These are phyloP conservation scores for Naematelia aurantialba DNA, from an alignment of 768 basidiomycete species.

Conservation along the genomic window DNA sequence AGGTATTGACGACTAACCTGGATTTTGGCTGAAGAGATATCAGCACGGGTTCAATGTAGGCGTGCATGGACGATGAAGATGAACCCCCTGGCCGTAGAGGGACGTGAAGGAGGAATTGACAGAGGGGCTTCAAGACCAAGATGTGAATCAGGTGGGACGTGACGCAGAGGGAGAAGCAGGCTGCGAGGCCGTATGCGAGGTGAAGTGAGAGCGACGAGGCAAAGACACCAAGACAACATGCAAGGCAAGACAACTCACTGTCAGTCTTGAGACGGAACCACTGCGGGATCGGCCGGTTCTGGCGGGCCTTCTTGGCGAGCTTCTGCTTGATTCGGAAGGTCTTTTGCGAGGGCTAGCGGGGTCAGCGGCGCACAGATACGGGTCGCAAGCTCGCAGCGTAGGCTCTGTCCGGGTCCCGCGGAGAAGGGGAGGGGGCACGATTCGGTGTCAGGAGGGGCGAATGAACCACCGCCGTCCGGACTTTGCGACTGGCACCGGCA, in stretches of 20 bases:
- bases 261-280: conserved; percentile 96
- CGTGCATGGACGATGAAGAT: neutral
- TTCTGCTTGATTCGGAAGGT: conserved; percentile 94
- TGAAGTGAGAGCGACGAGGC: neutral
- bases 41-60: neutral
- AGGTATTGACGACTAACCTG: conserved; percentile 24
- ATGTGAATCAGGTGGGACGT: neutral
- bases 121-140: too few species aligned
- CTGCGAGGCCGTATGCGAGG: neutral
- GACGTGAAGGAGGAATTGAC: too few species aligned
- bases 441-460: too few species aligned
- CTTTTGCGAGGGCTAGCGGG: conserved; percentile 89
- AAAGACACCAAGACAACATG: conserved; percentile 1
- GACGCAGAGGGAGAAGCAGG: neutral
- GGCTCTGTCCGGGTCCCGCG: too few species aligned
- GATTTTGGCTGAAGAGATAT: conserved; percentile 24
- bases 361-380: conserved; percentile 13
- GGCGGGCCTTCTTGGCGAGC: conserved; percentile 90
- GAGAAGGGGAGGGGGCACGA: too few species aligned
- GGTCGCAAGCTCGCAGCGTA: too few species aligned
- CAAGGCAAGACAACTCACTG: conserved; percentile 63
- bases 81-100: too few species aligned
- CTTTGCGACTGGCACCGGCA: too few species aligned
- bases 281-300: conserved; percentile 98
- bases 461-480: too few species aligned